These are phyloP conservation scores for Clitopilus passeckerianus DNA, from an alignment of 768 basidiomycete species.

Conservation along the genomic window DNA sequence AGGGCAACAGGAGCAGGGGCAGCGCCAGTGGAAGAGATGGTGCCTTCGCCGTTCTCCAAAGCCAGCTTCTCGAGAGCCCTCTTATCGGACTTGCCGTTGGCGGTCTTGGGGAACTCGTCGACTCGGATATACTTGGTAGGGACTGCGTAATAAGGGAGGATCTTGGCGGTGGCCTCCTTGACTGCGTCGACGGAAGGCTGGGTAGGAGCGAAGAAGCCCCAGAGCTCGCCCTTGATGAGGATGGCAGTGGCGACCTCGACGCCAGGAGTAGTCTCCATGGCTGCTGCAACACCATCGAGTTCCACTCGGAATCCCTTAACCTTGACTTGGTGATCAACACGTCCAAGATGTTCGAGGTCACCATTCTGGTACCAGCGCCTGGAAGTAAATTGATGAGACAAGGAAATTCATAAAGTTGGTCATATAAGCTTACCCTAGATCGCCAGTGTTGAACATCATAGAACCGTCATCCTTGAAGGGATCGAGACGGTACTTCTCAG, in stretches of 20 bases:
- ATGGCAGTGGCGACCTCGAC: slow-evolving; percentile 13
- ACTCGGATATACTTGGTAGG: slow-evolving; percentile 40
- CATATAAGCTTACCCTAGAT: slow-evolving; percentile 32
- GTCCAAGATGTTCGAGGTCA: slow-evolving; percentile 50
- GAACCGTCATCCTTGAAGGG: slow-evolving; percentile 43
- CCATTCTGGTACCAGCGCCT: slow-evolving; percentile 49
- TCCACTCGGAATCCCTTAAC: slow-evolving; percentile 66
- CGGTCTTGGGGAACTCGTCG: slow-evolving; percentile 45
- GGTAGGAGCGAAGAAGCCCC: slow-evolving; percentile 14
- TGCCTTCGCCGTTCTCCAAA: slow-evolving; percentile 9
- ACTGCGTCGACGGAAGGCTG: slow-evolving; percentile 9
- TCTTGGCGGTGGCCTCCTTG: slow-evolving; percentile 13
- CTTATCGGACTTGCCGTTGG: slow-evolving; percentile 21
- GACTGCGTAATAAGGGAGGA: slow-evolving; percentile 58
- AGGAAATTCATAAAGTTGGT: slow-evolving; percentile 1
- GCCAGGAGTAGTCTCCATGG: slow-evolving; percentile 35
- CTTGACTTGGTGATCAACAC: slow-evolving; percentile 62
- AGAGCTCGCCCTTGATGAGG: slow-evolving; percentile 14
- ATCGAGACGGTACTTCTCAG: slow-evolving; percentile 44
- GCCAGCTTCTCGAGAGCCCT: slow-evolving; percentile 37
- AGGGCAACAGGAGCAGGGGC: background rate
- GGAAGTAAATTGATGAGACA: background rate
- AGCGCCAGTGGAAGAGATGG: background rate
- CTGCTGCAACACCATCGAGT: slow-evolving; percentile 55
- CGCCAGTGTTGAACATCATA: slow-evolving; percentile 63